Evolutionary conservation across 306 rosid species (phyloP).

Genomic region (Trichosanthes truncata): DNA sequence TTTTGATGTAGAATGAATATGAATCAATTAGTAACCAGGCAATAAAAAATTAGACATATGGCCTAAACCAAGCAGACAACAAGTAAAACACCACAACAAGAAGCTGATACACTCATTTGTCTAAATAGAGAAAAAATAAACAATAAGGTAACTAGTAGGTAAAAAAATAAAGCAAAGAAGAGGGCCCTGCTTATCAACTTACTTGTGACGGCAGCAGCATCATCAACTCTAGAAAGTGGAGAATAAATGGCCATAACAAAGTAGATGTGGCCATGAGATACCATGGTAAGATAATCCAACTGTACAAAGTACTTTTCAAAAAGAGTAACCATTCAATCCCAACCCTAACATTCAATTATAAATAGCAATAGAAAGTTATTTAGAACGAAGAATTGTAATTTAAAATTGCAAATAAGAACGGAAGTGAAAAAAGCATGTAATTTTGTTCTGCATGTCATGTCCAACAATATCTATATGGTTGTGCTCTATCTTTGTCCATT

Average conservation of each 20-base stretch:
- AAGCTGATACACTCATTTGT: slow-evolving; percentile 85
- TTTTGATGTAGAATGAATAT: background rate
- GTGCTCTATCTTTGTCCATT: no score
- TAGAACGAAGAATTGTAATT: no score
- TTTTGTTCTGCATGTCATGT: no score
- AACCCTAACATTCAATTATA: no score
- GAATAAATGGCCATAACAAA: slow-evolving; percentile 84
- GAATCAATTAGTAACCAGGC: background rate
- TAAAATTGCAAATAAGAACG: no score
- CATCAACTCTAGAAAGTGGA: slow-evolving; percentile 82
- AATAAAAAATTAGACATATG: background rate
- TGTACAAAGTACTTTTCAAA: no score
- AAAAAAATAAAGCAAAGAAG: slow-evolving; percentile 9
- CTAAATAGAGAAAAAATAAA: slow-evolving; percentile 38
- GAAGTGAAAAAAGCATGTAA: no score
- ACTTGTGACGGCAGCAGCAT: no score
- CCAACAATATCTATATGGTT: no score
- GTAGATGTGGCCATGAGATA: slow-evolving; percentile 23
- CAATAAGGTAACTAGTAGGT: slow-evolving; percentile 10
- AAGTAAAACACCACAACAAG: slow-evolving; percentile 93
- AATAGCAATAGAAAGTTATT: no score
- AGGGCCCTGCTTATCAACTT: slow-evolving; percentile 18
- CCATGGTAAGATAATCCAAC: background rate
- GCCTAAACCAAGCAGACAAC: slow-evolving; percentile 88
- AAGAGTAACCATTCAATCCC: no score